Base-by-base conservation (phyloP, 2,329 filamentous ascomycete species). In the Exophiala bonariae region DNA sequence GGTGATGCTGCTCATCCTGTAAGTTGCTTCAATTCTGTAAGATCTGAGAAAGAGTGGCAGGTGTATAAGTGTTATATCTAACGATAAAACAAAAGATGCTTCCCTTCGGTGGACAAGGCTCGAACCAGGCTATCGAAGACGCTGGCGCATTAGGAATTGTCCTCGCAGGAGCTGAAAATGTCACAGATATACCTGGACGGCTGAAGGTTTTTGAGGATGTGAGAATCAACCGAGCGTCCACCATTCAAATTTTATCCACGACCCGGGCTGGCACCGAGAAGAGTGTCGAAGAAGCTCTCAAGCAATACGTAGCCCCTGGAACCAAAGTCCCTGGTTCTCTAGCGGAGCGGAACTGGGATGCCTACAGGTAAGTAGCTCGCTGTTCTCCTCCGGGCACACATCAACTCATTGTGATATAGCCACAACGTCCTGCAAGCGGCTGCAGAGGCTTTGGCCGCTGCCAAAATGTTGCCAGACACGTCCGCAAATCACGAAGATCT, bases 1-100 rank as follows among this genome's bases (percentile, higher is more conserved):
- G 84, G 84, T 0, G 84, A 87, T 59, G 82, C 83, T 0, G 83
- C 81, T 0, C 84, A 87, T 60, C 82, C 83, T 0, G 85, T 86
- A 56, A 39, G 36, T 22, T 11, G 10, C 14, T 36, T 10, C 20
- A 33, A 9, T 17, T 20, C 8, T 22, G 13, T 13, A 20, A 9
- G 17, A 22, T 39, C 32, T n/a, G 32, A 34, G 6, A 34, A 34
- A 34, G n/a, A 34, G 17, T n/a, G 16, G 33, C 7, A 16, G 9
- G 9, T 9, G 17, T 20, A 20, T 19, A 38, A 10, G 7, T 8
- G 19, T 11, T 22, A n/a, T 19, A 22, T 40, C 23, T 26, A 26
- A 26, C 6, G 23, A 6, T 26, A 26, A 26, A 26, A 6, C 23
- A 11, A 26, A 6, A 60, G 61, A 63, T 63, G 60, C 55, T 62